Conservation (phyloP, 441 rosid genomes). For the Euphorbia schlechtendalii region DNA sequence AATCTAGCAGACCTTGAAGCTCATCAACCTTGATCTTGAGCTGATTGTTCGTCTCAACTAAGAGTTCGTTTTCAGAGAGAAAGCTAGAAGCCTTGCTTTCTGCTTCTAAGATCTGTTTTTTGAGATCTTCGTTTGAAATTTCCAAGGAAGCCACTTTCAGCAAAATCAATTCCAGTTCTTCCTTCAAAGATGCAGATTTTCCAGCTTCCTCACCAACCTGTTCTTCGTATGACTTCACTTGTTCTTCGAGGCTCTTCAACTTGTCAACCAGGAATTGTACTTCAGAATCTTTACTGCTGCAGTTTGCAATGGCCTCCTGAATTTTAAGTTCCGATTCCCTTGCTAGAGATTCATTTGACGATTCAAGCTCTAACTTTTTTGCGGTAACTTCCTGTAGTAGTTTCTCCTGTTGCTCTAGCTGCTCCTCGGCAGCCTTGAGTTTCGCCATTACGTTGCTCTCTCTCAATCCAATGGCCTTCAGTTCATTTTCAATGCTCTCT, state of each 20-base stretch:
- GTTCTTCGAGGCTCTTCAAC: conserved; percentile 50
- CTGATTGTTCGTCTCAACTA: conserved; percentile 71
- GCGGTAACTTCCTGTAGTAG: conserved; percentile 47
- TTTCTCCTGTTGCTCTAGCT: conserved; percentile 48
- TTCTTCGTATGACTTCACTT: conserved; percentile 50
- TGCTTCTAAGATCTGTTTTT: conserved; percentile 45
- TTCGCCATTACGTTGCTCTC: conserved; percentile 61
- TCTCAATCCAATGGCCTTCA: conserved; percentile 52
- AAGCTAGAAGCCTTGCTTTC: conserved; percentile 54
- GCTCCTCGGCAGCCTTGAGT: conserved; percentile 69
- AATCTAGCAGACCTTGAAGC: conserved; percentile 55
- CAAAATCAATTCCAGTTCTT: conserved; percentile 55
- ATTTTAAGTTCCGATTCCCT: conserved; percentile 58
- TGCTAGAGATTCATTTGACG: conserved; percentile 43
- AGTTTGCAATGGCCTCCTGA: conserved; percentile 49
- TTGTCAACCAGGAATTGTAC: conserved; percentile 51
- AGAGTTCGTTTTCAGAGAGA: conserved; percentile 54
- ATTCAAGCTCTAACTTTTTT: conserved; percentile 55
- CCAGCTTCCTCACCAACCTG: conserved; percentile 49
- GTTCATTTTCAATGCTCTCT: conserved; percentile 58
- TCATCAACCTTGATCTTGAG: conserved; percentile 65
- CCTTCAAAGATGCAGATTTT: conserved; percentile 50
- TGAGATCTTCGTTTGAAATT: conserved; percentile 51
- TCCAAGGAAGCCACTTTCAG: conserved; percentile 49
- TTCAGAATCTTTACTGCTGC: conserved; percentile 52